A percentile compares a stretch with the other conserved stretches of the same genome.
Evolutionary conservation across 257 asterid genomes (phyloP).

Genomic region (Scutellaria barbata): DNA sequence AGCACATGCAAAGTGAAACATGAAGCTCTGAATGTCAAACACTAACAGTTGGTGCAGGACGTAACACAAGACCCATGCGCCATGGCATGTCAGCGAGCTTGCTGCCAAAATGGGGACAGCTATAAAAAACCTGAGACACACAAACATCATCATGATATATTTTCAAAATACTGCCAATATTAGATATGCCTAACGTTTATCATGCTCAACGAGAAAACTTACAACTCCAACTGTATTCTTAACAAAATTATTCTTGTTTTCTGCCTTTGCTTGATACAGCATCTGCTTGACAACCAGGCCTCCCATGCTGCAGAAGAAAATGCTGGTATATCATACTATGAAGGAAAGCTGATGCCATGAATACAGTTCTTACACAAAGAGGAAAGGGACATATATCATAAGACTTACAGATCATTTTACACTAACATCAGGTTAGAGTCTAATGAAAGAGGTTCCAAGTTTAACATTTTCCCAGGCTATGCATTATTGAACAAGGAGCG

Average conservation of each 20-base stretch:
- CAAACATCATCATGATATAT: conserved; percentile 19
- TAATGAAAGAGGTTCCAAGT: conserved; percentile 9
- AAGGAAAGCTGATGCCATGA: conserved; percentile 26
- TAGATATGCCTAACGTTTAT: conserved; percentile 15
- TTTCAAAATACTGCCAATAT: conserved; percentile 15
- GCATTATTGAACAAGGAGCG: neutral
- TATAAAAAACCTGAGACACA: conserved; percentile 81
- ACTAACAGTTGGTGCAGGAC: conserved; percentile 98
- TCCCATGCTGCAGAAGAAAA: conserved; percentile 81
- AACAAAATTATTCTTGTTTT: conserved; percentile 77
- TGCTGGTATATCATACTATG: conserved; percentile 26
- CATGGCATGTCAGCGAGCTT: conserved; percentile 99
- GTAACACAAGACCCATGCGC: conserved; percentile 97
- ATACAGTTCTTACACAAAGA: conserved; percentile 1
- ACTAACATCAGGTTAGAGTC: neutral
- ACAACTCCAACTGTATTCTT: conserved; percentile 90
- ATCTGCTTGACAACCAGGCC: conserved; percentile 99
- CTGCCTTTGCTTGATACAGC: conserved; percentile 82
- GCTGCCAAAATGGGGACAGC: conserved; percentile 99
- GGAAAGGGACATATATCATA: neutral
- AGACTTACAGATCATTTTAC: conserved; percentile 18
- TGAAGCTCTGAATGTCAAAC: conserved; percentile 22
- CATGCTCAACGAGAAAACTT: conserved; percentile 42
- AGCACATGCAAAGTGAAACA: conserved; percentile 17
- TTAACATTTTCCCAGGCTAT: neutral